Conservation (phyloP, 2,329 filamentous ascomycete genomes). For the Aspergillus pseudonomiae region DNA sequence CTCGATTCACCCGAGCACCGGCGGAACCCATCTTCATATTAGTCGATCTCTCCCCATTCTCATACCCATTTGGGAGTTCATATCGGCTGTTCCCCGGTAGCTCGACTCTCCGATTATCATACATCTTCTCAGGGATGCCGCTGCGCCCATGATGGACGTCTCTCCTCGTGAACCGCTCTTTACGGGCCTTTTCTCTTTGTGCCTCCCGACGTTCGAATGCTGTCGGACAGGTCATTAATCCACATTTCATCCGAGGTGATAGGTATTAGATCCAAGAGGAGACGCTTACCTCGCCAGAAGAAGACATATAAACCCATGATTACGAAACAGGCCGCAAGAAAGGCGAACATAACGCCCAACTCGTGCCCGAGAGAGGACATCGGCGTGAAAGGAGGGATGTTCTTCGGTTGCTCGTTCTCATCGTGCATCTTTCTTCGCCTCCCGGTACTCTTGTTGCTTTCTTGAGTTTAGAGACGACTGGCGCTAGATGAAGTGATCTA, state of each 20-base stretch:
- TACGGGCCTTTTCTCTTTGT: constrained; percentile 20
- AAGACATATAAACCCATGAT: constrained; percentile 38
- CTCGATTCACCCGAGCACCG: not conserved
- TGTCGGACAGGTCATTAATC: not conserved
- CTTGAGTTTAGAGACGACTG: not conserved
- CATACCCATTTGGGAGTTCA: constrained; percentile 3
- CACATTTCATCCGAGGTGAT: too few relatives aligned
- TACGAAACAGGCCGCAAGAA: constrained; percentile 36
- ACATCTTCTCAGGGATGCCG: constrained; percentile 32
- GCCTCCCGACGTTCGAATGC: constrained; percentile 36
- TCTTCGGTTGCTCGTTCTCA: not conserved
- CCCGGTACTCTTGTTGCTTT: not conserved
- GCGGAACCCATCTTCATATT: not conserved
- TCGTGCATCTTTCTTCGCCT: constrained; percentile 1
- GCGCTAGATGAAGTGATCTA: not conserved
- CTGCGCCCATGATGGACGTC: constrained; percentile 25
- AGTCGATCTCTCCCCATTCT: not conserved
- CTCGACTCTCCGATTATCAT: constrained; percentile 21
- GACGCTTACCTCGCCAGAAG: constrained; percentile 37
- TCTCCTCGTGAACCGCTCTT: constrained; percentile 12
- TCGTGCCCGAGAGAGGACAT: constrained; percentile 38
- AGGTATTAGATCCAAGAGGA: not conserved
- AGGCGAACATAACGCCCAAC: constrained; percentile 45
- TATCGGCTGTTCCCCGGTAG: constrained; percentile 16
- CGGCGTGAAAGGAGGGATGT: constrained; percentile 32